Conservation (phyloP, 2,329 filamentous ascomycete species). For the Pseudovirgaria hyperparasitica region DNA sequence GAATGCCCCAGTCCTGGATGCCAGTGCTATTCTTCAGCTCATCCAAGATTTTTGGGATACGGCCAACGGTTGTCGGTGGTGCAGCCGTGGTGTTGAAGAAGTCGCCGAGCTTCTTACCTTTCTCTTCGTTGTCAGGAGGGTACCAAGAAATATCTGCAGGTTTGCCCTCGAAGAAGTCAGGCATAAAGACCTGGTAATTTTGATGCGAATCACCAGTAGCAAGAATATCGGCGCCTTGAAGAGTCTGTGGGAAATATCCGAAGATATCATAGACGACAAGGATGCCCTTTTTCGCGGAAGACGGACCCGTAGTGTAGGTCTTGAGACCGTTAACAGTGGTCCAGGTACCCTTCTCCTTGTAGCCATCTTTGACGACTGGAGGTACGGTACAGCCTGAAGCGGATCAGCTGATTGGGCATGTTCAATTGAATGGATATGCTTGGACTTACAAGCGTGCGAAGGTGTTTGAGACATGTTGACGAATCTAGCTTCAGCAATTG, state of each 20-base stretch:
- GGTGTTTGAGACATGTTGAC: no score
- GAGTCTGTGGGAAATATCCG: constrained; percentile 49
- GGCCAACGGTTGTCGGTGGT: constrained; percentile 43
- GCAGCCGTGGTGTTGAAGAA: constrained; percentile 46
- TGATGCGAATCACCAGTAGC: constrained; percentile 49
- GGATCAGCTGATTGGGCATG: no score
- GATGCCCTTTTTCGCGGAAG: constrained; percentile 43
- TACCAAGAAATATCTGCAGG: constrained; percentile 52
- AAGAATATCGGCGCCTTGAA: constrained; percentile 52
- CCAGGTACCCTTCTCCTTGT: constrained; percentile 46
- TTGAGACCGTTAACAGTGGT: constrained; percentile 48
- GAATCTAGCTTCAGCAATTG: no score
- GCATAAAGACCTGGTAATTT: constrained; percentile 78
- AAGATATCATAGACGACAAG: constrained; percentile 51
- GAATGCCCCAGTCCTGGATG: constrained; percentile 44
- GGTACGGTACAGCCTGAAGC: constrained; percentile 35
- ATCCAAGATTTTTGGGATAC: constrained; percentile 41
- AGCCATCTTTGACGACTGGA: constrained; percentile 35
- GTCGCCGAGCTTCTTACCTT: constrained; percentile 44
- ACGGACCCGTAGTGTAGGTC: constrained; percentile 46
- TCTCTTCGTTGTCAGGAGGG: constrained; percentile 46
- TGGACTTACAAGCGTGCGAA: no score
- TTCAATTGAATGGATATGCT: no score
- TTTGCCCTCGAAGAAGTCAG: constrained; percentile 77
- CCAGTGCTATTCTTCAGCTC: constrained; percentile 36